Evolutionary conservation across 164 flowering plant species (phyloP).

Genomic region (Taxillus chinensis): DNA sequence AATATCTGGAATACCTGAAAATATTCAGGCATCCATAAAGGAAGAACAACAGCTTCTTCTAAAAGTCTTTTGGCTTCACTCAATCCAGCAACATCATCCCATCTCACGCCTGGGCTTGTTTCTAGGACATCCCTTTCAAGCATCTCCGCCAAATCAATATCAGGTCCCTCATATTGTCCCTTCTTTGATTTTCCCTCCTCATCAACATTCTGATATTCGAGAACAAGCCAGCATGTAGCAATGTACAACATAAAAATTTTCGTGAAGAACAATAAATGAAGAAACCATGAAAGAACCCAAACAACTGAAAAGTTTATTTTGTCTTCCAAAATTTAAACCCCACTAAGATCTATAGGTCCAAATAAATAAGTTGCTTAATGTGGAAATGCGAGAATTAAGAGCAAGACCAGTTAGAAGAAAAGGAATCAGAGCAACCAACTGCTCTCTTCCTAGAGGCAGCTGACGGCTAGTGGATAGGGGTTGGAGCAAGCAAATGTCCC

Average conservation of each 20-base stretch:
- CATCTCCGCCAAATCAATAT: conserved; percentile 94
- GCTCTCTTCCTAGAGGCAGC: too few species aligned
- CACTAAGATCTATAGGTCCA: too few species aligned
- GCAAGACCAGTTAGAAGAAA: too few species aligned
- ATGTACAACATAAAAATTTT: too few species aligned
- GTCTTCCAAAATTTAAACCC: too few species aligned
- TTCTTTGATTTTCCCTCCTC: conserved; percentile 88
- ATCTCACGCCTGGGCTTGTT: conserved; percentile 89
- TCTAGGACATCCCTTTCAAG: conserved; percentile 99
- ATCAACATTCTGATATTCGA: conserved; percentile 56
- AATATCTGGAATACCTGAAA: conserved; percentile 67
- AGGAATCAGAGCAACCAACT: too few species aligned
- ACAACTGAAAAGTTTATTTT: too few species aligned
- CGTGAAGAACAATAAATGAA: background rate
- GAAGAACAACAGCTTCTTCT: conserved; percentile 99
- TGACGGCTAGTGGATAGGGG: too few species aligned
- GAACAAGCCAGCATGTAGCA: background rate
- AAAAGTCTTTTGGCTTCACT: conserved; percentile 94
- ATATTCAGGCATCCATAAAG: conserved; percentile 98
- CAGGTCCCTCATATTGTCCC: conserved; percentile 92
- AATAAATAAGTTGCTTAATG: too few species aligned
- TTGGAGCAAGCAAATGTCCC: too few species aligned
- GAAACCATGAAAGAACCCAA: too few species aligned
- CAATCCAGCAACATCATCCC: conserved; percentile 99
- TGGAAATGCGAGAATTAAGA: too few species aligned